phyloP scores from a whole-genome alignment of 495 filamentous ascomycete species.

The Neurospora tetrasperma region DNA sequence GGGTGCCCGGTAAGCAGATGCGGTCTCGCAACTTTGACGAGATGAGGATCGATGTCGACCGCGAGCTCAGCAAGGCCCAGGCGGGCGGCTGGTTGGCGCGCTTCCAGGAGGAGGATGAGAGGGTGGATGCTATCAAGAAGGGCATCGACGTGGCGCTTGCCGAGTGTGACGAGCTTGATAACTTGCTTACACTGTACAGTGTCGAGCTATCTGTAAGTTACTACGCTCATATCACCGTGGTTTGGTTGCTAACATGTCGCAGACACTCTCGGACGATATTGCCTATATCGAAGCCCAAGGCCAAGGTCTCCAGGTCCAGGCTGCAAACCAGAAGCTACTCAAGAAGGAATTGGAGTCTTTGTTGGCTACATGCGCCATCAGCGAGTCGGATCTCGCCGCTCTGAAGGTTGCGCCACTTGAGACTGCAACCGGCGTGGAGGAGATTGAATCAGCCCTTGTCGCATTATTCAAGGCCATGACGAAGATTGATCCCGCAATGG shows the following conservation, averaged over 20 bases:
- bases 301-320: conserved; percentile 91
- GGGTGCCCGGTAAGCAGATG: conserved; percentile 63
- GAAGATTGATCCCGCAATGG: conserved; percentile 77
- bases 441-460: conserved; percentile 67
- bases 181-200: conserved; percentile 82
- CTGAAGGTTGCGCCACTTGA: conserved; percentile 67
- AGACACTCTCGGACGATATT: conserved; percentile 93
- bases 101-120: conserved; percentile 81
- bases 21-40: conserved; percentile 67
- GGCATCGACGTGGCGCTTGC: conserved; percentile 80
- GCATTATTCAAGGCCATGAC: conserved; percentile 87
- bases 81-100: conserved; percentile 85
- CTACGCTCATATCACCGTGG: neutral
- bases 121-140: conserved; percentile 68
- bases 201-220: conserved; percentile 81
- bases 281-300: conserved; percentile 95
- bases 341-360: conserved; percentile 76
- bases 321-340: conserved; percentile 91
- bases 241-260: conserved; percentile 27
- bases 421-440: conserved; percentile 54
- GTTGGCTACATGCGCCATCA: conserved; percentile 80
- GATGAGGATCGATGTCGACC: conserved; percentile 70
- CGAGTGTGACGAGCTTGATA: conserved; percentile 93
- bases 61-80: conserved; percentile 81
- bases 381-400: conserved; percentile 57